Conservation (phyloP, 2,329 filamentous ascomycete genomes). For the Truncatella angustata region DNA sequence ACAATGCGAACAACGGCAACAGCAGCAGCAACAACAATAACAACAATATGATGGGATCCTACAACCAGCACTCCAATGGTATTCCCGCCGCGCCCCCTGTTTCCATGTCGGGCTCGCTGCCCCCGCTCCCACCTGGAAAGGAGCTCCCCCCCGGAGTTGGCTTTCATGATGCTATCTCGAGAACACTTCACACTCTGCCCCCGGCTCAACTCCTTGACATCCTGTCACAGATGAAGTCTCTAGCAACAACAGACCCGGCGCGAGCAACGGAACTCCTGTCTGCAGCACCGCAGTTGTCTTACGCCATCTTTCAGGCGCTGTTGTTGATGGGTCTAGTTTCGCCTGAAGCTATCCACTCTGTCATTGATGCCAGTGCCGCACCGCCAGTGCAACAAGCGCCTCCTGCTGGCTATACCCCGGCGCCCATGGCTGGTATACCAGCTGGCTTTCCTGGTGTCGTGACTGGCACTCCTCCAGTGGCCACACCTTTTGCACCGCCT, state of each 20-base stretch:
- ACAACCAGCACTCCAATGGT: slow-evolving; percentile 24
- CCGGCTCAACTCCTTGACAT: slow-evolving; percentile 90
- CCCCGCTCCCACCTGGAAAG: slow-evolving; percentile 79
- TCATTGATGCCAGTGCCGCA: slow-evolving; percentile 62
- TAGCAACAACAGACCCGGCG: slow-evolving; percentile 77
- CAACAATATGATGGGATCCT: too few relatives aligned
- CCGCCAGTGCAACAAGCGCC: slow-evolving; percentile 38
- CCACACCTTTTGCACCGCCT: slow-evolving; percentile 45
- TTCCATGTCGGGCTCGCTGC: slow-evolving; percentile 55
- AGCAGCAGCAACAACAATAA: too few relatives aligned
- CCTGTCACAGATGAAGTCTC: slow-evolving; percentile 87
- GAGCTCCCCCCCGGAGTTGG: slow-evolving; percentile 81
- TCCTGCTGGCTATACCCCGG: slow-evolving; percentile 33
- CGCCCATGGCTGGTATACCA: slow-evolving; percentile 30
- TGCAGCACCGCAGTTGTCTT: slow-evolving; percentile 88
- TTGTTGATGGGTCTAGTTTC: slow-evolving; percentile 92
- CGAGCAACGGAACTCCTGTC: slow-evolving; percentile 83
- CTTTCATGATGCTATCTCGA: slow-evolving; percentile 87
- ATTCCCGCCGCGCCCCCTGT: slow-evolving; percentile 29
- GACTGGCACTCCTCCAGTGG: slow-evolving; percentile 48
- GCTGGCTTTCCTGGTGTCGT: slow-evolving; percentile 36
- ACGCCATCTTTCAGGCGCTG: slow-evolving; percentile 92
- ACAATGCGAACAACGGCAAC: slow-evolving; percentile 17
- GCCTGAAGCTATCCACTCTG: slow-evolving; percentile 74
- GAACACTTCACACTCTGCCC: slow-evolving; percentile 82